Conservation (phyloP, 768 basidiomycete species). For the Mycena alexandri region DNA sequence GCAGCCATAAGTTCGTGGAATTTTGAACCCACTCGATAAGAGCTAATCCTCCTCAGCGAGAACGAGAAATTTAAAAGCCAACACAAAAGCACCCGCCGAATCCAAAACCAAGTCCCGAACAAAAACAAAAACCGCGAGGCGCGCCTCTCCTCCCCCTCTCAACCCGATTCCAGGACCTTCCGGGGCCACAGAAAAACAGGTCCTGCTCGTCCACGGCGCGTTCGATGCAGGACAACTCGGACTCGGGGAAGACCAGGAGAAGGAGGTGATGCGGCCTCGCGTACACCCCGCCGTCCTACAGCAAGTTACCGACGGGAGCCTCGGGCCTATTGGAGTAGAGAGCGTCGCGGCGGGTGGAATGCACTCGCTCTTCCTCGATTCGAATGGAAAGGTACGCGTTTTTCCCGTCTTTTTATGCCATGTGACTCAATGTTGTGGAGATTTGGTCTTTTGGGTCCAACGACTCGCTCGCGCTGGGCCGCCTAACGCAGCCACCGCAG, state of each 20-base stretch:
- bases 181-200: conserved; percentile 1
- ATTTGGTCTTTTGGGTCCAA: conserved; percentile 37
- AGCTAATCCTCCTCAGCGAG: too few species aligned
- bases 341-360: conserved; percentile 35
- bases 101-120: not conserved
- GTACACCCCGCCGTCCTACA: conserved; percentile 24
- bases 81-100: conserved; percentile 4
- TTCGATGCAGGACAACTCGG: conserved; percentile 34
- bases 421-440: not conserved
- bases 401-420: not conserved
- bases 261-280: conserved; percentile 35
- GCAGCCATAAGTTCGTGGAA: too few species aligned
- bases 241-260: conserved; percentile 31
- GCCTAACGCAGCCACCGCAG: conserved; percentile 15
- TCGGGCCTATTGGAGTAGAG: conserved; percentile 28
- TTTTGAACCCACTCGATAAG: too few species aligned
- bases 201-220: conserved; percentile 36
- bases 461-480: conserved; percentile 36
- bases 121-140: conserved; percentile 13
- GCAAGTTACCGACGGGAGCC: not conserved
- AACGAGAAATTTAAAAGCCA: not conserved
- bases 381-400: conserved; percentile 30
- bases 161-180: conserved; percentile 20
- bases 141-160: not conserved
- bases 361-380: conserved; percentile 35